Evolutionary conservation across 306 rosid species (phyloP), one percentile per base, ranked within the genome.

Genomic region (Mucuna pruriens): DNA sequence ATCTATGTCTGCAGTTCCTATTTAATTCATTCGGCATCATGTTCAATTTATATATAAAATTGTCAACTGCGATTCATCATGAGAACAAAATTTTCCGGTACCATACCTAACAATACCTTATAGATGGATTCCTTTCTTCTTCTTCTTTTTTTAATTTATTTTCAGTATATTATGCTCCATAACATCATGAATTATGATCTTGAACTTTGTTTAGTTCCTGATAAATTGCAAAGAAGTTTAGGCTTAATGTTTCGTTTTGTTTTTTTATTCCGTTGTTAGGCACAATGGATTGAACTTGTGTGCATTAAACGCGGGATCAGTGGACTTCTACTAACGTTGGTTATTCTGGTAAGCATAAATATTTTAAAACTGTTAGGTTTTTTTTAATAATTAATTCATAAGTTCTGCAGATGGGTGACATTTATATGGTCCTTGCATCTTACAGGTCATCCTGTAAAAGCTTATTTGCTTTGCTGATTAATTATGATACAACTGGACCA

Each of bases 221-320:
- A 36, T 72, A 48, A 34, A 57, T 44, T 48, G 77, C 48, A 42
- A 17, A 39, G 52, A 55, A 69, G 62, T 54, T 68, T 42, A 12
- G 34, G n/a, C 42, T 70, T 34, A 45, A 55, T 45, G 20, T 58
- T 80, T 77, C 19, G 29, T 67, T 64, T 73, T 39, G 7, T 60
- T 66, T 61, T 34, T 49, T 39, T 19, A 23, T 40, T 76, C 75
- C 20, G 49, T 22, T 82, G 19, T 57, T 51, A 82, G 86, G 83
- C 71, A 71, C 78, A 78, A 83, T 93, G 99, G 98, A 91, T 74
- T 89, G 97, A 92, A 86, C 80, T 77, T 87, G 83, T 79, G 88
- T 86, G 42, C 90, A 82, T 77, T 85, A 82, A 86, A 65, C 74
- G 63, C 82, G 91, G 95, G 91, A 93, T 55, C 76, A 71, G 85